Conservation (phyloP, 306 rosid species). For the Hippophae tibetana region DNA sequence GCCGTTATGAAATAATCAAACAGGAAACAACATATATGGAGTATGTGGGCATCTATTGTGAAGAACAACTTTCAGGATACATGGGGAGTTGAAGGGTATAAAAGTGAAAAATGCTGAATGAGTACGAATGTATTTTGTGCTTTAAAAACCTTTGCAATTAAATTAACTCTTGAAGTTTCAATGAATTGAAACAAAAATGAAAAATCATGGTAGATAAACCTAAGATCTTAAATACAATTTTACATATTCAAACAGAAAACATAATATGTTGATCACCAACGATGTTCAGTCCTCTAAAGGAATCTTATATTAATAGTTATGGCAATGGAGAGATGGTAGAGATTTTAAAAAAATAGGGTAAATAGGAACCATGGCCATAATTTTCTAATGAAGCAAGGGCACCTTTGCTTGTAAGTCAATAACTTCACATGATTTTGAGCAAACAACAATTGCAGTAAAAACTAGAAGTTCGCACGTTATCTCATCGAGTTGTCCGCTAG, state of each 20-base stretch:
- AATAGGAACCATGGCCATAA: background rate
- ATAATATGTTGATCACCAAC: too few relatives aligned
- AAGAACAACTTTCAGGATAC: too few relatives aligned
- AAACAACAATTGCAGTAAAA: conserved; percentile 42
- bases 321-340: background rate
- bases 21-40: background rate
- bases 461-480: conserved; percentile 57
- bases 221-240: background rate
- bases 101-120: background rate
- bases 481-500: conserved; percentile 52
- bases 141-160: background rate
- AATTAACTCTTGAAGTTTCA: background rate
- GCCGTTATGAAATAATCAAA: conserved; percentile 8
- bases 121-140: too few relatives aligned
- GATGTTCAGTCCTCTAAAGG: background rate
- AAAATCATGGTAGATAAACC: background rate
- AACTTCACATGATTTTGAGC: conserved; percentile 54
- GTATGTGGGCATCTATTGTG: too few relatives aligned
- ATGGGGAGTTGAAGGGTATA: background rate
- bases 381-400: conserved; percentile 15
- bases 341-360: background rate
- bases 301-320: background rate
- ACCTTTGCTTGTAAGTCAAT: conserved; percentile 65
- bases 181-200: background rate
- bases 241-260: too few relatives aligned